A percentile compares a stretch with the other conserved stretches of the same genome.
Evolutionary conservation across 2,329 filamentous ascomycete species (phyloP).

Genomic region (Didymella keratinophila): DNA sequence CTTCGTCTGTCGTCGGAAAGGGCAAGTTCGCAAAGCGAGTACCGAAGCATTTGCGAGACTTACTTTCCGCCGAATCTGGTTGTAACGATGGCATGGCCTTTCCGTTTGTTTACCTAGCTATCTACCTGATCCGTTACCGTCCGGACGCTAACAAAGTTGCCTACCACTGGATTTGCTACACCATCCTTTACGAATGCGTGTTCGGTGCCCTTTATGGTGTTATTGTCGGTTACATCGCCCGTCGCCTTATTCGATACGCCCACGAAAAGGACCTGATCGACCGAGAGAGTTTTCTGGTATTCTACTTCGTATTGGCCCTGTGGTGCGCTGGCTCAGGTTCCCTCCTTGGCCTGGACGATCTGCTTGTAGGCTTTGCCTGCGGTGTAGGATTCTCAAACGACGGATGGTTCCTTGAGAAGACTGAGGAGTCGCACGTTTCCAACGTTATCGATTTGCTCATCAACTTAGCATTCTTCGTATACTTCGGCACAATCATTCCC

Average conservation of each 20-base stretch:
- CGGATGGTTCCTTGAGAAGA: constrained; percentile 98
- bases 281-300: constrained; percentile 95
- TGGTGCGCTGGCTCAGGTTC: constrained; percentile 96
- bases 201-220: constrained; percentile 93
- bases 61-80: constrained; percentile 94
- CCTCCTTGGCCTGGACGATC: constrained; percentile 88
- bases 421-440: constrained; percentile 96
- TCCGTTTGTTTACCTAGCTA: constrained; percentile 90
- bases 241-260: constrained; percentile 87
- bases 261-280: constrained; percentile 89
- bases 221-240: constrained; percentile 83
- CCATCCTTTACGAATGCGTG: constrained; percentile 93
- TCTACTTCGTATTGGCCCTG: constrained; percentile 95
- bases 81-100: constrained; percentile 99
- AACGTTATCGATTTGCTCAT: constrained; percentile 98
- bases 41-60: constrained; percentile 93
- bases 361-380: constrained; percentile 91
- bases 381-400: constrained; percentile 99
- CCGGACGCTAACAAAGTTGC: constrained; percentile 73
- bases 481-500: constrained; percentile 94
- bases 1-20: constrained; percentile 97
- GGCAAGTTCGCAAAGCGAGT: constrained; percentile 98
- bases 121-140: constrained; percentile 87
- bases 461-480: constrained; percentile 98
- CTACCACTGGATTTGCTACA: constrained; percentile 87